Conservation (phyloP, 805 yeast genomes). For the Scheffersomyces stipitis region DNA sequence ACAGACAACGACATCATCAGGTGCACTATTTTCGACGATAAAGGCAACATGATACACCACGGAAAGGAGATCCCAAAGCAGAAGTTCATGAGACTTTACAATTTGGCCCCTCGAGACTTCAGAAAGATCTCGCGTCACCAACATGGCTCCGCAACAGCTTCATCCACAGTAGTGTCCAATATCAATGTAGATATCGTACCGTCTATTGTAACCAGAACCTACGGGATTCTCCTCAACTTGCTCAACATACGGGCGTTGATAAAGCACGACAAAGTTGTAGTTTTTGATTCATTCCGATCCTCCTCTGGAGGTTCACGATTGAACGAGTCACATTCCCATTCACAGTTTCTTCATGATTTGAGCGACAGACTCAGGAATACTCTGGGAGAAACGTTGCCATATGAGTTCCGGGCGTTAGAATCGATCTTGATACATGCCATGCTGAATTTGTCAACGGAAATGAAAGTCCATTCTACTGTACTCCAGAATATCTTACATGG, state of each 20-base stretch:
- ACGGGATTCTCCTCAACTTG: constrained; percentile 48
- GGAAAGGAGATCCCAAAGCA: constrained; percentile 45
- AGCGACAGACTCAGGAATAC: constrained; percentile 35
- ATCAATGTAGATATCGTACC: constrained; percentile 54
- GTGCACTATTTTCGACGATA: constrained; percentile 49
- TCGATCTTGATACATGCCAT: constrained; percentile 80
- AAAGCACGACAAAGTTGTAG: constrained; percentile 49
- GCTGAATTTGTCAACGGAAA: constrained; percentile 76
- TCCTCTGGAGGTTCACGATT: constrained; percentile 35
- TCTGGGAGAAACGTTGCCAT: constrained; percentile 50
- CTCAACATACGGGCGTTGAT: constrained; percentile 53
- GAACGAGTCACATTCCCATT: constrained; percentile 44
- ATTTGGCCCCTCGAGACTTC: constrained; percentile 57
- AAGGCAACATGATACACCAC: constrained; percentile 45
- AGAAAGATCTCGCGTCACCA: constrained; percentile 47
- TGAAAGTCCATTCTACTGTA: constrained; percentile 79
- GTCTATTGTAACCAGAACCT: constrained; percentile 47
- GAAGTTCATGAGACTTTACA: constrained; percentile 45
- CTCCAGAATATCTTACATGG: constrained; percentile 72
- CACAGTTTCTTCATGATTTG: constrained; percentile 44
- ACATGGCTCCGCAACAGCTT: constrained; percentile 9
- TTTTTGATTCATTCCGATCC: constrained; percentile 35
- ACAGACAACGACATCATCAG: constrained; percentile 36
- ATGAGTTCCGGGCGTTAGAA: constrained; percentile 89
- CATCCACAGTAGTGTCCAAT: constrained; percentile 10